Percentiles rank a stretch among this genome's conserved stretches.
phyloP scores from a whole-genome alignment of 371 early-diverging fungal species.

The Actinomortierella wolfii region DNA sequence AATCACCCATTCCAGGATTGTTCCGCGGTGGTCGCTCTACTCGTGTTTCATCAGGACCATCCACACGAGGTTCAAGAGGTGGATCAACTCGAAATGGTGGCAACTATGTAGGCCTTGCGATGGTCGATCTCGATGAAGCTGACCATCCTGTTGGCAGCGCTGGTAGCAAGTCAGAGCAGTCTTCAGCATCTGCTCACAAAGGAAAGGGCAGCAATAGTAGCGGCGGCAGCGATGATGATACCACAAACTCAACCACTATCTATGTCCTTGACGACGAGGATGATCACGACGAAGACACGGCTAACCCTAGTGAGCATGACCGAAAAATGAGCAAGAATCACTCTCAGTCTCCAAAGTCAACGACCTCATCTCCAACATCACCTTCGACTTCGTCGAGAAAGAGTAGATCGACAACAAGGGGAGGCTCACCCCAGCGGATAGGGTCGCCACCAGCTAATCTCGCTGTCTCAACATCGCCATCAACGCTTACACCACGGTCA shows the following conservation, averaged over 20 bases:
- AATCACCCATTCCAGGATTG: conserved; percentile 5
- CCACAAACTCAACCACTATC: neutral
- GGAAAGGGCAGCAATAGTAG: neutral
- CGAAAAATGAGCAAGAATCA: neutral
- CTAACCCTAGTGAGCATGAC: too few species aligned
- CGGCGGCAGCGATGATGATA: neutral
- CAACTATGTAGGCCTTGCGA: conserved; percentile 35
- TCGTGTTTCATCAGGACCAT: conserved; percentile 1
- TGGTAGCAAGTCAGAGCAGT: neutral
- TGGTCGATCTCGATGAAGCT: conserved; percentile 32
- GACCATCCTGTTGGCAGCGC: conserved; percentile 14
- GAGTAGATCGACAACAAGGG: too few species aligned
- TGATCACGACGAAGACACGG: neutral
- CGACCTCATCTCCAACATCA: too few species aligned
- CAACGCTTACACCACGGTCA: too few species aligned
- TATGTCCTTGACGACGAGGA: conserved; percentile 12
- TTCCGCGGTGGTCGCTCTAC: conserved; percentile 10
- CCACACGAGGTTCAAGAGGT: too few species aligned
- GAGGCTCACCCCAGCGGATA: too few species aligned
- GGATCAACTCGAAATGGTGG: conserved; percentile 9
- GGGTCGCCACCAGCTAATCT: too few species aligned
- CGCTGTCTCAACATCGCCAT: too few species aligned
- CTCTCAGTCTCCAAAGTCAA: neutral
- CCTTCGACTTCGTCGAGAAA: too few species aligned
- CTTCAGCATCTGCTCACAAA: neutral